Evolutionary conservation across 371 early-diverging fungal genomes (phyloP).

Genomic region (Mucor velutinosus): DNA sequence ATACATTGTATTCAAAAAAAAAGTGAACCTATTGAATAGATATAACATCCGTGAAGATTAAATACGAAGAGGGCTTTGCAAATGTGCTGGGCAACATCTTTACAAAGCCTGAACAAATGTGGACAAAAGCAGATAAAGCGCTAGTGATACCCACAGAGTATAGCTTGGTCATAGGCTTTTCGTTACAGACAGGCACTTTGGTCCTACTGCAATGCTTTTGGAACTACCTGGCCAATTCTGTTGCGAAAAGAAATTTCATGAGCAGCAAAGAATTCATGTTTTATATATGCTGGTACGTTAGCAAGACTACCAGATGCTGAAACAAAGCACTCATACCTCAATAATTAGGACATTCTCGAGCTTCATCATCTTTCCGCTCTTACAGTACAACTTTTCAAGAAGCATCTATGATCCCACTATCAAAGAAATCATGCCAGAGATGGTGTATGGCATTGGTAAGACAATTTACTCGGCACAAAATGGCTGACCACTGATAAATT

Average conservation of each 20-base stretch:
- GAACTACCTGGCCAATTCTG: constrained; percentile 55
- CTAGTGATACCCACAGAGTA: constrained; percentile 47
- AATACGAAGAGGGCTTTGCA: constrained; percentile 53
- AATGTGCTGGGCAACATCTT: constrained; percentile 33
- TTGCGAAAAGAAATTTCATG: constrained; percentile 53
- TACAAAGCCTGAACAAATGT: constrained; percentile 44
- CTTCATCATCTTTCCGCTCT: constrained; percentile 44
- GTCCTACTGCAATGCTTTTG: constrained; percentile 56
- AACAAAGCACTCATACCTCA: not conserved
- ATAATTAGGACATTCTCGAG: constrained; percentile 13
- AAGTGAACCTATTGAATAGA: constrained; percentile 12
- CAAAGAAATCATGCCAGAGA: constrained; percentile 52
- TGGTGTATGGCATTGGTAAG: constrained; percentile 46
- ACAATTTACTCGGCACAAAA: not conserved
- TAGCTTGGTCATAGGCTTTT: constrained; percentile 38
- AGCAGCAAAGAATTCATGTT: constrained; percentile 50
- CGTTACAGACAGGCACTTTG: constrained; percentile 53
- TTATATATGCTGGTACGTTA: constrained; percentile 37
- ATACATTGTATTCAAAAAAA: not conserved
- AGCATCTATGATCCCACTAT: constrained; percentile 37
- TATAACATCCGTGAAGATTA: constrained; percentile 49
- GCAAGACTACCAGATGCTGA: not conserved
- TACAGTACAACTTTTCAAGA: constrained; percentile 46
- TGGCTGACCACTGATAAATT: not conserved
- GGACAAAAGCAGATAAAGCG: constrained; percentile 42